Conservation (phyloP, 2,329 filamentous ascomycete genomes). For the Myriosclerotinia scirpicola region DNA sequence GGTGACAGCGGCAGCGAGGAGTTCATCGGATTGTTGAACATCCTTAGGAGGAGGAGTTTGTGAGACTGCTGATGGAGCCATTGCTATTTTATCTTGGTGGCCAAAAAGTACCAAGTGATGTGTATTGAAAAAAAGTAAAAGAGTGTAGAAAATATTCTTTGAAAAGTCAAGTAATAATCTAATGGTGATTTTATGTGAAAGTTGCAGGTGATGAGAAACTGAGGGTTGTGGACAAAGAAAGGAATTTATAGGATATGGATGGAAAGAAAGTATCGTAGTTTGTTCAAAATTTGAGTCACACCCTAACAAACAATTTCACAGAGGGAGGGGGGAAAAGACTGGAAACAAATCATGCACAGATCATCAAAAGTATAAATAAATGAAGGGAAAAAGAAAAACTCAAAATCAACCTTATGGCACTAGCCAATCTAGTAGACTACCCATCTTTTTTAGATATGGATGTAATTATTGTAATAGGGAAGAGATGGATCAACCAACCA, state of each 20-base stretch:
- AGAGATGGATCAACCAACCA: not conserved
- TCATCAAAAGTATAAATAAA: not conserved
- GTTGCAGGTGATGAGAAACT: not conserved
- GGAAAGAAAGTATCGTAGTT: not conserved
- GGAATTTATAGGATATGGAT: constrained; percentile 3
- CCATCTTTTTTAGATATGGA: no score
- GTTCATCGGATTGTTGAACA: constrained; percentile 50
- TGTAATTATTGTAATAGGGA: not conserved
- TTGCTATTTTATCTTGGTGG: constrained; percentile 31
- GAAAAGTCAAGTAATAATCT: not conserved
- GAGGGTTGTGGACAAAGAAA: constrained; percentile 4
- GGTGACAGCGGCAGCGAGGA: constrained; percentile 53
- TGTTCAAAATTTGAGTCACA: constrained; percentile 12
- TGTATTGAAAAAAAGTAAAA: constrained; percentile 3
- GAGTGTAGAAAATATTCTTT: not conserved
- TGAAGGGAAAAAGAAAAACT: not conserved
- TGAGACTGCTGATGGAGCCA: constrained; percentile 50
- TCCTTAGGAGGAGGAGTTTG: constrained; percentile 39
- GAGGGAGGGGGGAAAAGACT: not conserved
- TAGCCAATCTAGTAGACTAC: constrained; percentile 7
- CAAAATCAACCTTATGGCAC: constrained; percentile 7
- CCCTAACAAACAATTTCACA: constrained; percentile 4
- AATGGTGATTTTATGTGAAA: not conserved
- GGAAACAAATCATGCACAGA: not conserved
- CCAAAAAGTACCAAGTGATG: not conserved